These are phyloP conservation scores for Cryptosporidium sp. DNA, from an alignment of 169 alveolate species.

Conservation along the genomic window DNA sequence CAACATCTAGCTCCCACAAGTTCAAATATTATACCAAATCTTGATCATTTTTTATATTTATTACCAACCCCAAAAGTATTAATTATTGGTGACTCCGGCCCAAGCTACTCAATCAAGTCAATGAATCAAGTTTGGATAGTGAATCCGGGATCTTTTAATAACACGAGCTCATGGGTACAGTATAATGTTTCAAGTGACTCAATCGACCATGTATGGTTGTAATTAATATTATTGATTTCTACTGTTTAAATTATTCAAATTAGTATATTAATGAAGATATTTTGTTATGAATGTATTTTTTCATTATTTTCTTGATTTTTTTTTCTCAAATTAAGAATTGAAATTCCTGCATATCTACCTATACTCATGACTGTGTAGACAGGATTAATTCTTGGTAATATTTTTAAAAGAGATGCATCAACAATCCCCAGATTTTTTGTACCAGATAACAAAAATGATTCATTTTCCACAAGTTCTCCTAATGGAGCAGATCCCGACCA, in stretches of 20 bases:
- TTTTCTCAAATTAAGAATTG: slow-evolving; percentile 24
- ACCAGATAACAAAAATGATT: slow-evolving; percentile 32
- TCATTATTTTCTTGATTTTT: slow-evolving; percentile 1
- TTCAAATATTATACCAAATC: slow-evolving; percentile 33
- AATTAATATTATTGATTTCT: neutral
- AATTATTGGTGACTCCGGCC: slow-evolving; percentile 55
- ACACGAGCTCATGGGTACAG: slow-evolving; percentile 68
- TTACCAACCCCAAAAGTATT: slow-evolving; percentile 58
- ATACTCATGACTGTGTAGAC: slow-evolving; percentile 39
- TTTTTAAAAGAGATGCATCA: slow-evolving; percentile 62
- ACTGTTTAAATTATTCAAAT: neutral
- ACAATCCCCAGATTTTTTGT: slow-evolving; percentile 58
- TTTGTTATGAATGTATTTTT: neutral
- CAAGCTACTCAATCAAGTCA: slow-evolving; percentile 54
- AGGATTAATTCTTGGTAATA: slow-evolving; percentile 62
- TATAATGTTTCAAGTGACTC: slow-evolving; percentile 13
- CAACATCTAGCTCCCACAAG: slow-evolving; percentile 60
- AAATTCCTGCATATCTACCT: slow-evolving; percentile 70
- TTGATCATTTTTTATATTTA: slow-evolving; percentile 28
- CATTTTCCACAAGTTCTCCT: slow-evolving; percentile 70
- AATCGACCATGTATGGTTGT: slow-evolving; percentile 51
- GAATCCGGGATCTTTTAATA: slow-evolving; percentile 71
- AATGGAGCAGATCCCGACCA: slow-evolving; percentile 73
- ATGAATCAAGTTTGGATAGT: slow-evolving; percentile 37
- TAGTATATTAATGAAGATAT: neutral